phyloP scores from a whole-genome alignment of 768 basidiomycete species.

The Mrakia gelida region DNA sequence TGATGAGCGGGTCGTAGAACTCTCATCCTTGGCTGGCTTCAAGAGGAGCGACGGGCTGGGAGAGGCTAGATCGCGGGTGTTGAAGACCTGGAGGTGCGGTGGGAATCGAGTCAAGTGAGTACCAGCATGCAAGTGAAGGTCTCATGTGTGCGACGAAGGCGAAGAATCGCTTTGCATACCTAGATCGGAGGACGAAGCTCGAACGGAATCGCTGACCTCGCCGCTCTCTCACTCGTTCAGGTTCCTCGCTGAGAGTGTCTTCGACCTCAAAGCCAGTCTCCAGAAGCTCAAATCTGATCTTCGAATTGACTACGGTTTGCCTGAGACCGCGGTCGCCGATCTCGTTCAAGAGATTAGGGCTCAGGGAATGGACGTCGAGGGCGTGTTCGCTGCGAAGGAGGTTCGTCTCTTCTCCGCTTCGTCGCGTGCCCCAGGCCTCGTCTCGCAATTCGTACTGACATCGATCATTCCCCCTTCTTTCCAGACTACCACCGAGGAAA shows the following conservation, averaged over 20 bases:
- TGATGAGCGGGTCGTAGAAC: conserved; percentile 46
- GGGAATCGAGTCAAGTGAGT: conserved; percentile 30
- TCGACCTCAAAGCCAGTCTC: conserved; percentile 40
- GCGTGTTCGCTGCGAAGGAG: conserved; percentile 45
- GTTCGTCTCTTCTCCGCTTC: conserved; percentile 32
- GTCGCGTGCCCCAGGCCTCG: too few species aligned
- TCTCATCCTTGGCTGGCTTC: conserved; percentile 42
- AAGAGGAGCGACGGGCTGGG: background rate
- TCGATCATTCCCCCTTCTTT: background rate
- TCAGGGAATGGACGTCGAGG: conserved; percentile 40
- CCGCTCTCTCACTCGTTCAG: conserved; percentile 22
- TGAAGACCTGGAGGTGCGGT: conserved; percentile 21
- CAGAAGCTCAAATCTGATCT: conserved; percentile 41
- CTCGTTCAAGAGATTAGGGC: conserved; percentile 41
- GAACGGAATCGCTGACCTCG: background rate
- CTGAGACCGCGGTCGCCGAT: conserved; percentile 43
- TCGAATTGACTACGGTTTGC: conserved; percentile 46
- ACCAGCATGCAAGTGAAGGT: too few species aligned
- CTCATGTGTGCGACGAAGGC: too few species aligned
- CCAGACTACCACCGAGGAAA: conserved; percentile 36
- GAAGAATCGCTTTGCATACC: too few species aligned
- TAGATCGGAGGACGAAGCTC: too few species aligned
- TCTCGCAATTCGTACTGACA: too few species aligned
- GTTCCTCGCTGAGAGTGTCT: conserved; percentile 46
- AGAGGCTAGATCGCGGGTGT: conserved; percentile 20